Evolutionary conservation across 2,329 filamentous ascomycete genomes (phyloP).

Genomic region (Plenodomus biglobosus): DNA sequence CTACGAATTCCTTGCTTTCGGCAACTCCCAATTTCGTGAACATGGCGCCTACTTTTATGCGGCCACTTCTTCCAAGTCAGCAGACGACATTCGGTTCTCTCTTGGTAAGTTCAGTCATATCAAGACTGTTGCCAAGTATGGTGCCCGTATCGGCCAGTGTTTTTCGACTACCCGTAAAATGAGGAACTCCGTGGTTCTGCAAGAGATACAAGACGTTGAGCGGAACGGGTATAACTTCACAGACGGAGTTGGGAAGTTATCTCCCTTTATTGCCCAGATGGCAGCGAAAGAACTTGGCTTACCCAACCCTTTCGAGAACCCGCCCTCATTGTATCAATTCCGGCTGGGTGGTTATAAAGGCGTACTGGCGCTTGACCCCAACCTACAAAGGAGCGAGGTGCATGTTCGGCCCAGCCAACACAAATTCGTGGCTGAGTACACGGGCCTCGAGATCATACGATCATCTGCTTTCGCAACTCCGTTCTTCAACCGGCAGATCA

Average conservation of each 20-base stretch:
- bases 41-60: constrained; percentile 93
- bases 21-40: constrained; percentile 92
- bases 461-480: constrained; percentile 75
- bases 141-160: constrained; percentile 87
- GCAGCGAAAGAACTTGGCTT: constrained; percentile 70
- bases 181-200: constrained; percentile 60
- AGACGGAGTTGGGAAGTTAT: constrained; percentile 94
- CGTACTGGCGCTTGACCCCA: constrained; percentile 74
- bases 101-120: constrained; percentile 88
- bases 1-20: constrained; percentile 90
- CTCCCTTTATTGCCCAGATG: constrained; percentile 70
- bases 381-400: constrained; percentile 67
- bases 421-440: constrained; percentile 75
- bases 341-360: constrained; percentile 92
- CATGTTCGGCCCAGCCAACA: constrained; percentile 81
- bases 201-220: constrained; percentile 69
- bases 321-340: constrained; percentile 87
- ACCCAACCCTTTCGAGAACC: constrained; percentile 52
- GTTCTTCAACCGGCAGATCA: constrained; percentile 86
- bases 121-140: constrained; percentile 81
- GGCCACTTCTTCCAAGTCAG: constrained; percentile 65
- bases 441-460: constrained; percentile 81
- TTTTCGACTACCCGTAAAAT: constrained; percentile 90
- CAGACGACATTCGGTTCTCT: constrained; percentile 75
- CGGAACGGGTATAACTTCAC: constrained; percentile 74